Evolutionary conservation across 805 yeast species (phyloP).

Genomic region (Kluyveromyces dobzhanskii): DNA sequence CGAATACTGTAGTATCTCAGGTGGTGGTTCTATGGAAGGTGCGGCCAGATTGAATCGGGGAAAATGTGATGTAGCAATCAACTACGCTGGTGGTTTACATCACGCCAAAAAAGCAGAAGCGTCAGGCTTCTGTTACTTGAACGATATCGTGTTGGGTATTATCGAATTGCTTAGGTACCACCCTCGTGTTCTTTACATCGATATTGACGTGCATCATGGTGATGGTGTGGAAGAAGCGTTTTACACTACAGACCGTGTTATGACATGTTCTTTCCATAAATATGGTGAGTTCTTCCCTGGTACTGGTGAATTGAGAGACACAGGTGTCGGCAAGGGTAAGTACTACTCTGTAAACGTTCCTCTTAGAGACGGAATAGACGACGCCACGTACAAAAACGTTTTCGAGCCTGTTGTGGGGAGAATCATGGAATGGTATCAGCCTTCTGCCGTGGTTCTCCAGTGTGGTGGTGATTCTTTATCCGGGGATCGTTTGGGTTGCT

Average conservation of each 20-base stretch:
- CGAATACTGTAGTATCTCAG: slow-evolving; percentile 69
- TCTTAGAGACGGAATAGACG: slow-evolving; percentile 88
- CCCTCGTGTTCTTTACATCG: slow-evolving; percentile 81
- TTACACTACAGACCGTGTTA: slow-evolving; percentile 83
- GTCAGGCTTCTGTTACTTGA: slow-evolving; percentile 83
- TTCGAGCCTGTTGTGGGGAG: slow-evolving; percentile 82
- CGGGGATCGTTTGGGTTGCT: slow-evolving; percentile 93
- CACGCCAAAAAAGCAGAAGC: slow-evolving; percentile 90
- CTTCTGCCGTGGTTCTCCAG: slow-evolving; percentile 93
- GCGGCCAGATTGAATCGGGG: slow-evolving; percentile 74
- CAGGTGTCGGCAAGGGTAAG: slow-evolving; percentile 79
- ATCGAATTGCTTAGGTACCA: slow-evolving; percentile 71
- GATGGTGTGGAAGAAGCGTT: slow-evolving; percentile 95
- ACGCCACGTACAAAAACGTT: slow-evolving; percentile 64
- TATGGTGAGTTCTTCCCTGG: slow-evolving; percentile 93
- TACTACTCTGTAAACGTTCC: slow-evolving; percentile 83
- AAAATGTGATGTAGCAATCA: slow-evolving; percentile 84
- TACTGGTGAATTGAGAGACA: slow-evolving; percentile 78
- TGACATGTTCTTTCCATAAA: slow-evolving; percentile 86
- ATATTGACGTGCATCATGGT: slow-evolving; percentile 89
- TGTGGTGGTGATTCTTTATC: slow-evolving; percentile 98
- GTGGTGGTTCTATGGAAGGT: slow-evolving; percentile 89
- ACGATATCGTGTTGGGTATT: slow-evolving; percentile 82
- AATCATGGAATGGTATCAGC: slow-evolving; percentile 81
- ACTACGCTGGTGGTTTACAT: slow-evolving; percentile 90